Percentiles rank a stretch among this genome's conserved stretches.
phyloP scores from a whole-genome alignment of 129 eudicot species.

The Centaurea solstitialis region DNA sequence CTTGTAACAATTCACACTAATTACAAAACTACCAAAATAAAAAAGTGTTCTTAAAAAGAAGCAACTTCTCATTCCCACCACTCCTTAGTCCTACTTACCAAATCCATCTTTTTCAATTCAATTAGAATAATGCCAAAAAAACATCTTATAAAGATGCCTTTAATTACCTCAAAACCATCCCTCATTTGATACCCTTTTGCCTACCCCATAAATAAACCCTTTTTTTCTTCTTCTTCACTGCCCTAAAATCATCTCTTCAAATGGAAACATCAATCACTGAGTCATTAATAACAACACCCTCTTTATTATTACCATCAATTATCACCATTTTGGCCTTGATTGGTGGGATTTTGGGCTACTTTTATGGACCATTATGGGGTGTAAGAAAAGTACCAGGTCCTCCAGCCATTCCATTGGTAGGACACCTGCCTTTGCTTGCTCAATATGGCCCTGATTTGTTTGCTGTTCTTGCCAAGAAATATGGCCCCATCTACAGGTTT shows the following conservation, averaged over 20 bases:
- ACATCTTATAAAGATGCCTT: background rate
- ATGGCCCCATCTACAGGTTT: conserved; percentile 93
- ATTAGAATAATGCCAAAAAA: conserved; percentile 14
- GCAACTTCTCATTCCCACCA: background rate
- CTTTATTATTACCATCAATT: conserved; percentile 17
- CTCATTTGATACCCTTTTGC: conserved; percentile 16
- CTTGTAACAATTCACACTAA: background rate
- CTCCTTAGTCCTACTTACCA: background rate
- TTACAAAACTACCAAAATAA: background rate
- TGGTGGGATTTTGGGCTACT: conserved; percentile 46
- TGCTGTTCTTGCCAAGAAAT: conserved; percentile 67
- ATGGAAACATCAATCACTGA: conserved; percentile 27
- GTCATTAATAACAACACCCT: conserved; percentile 15
- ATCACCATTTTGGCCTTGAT: conserved; percentile 35
- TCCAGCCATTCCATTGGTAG: conserved; percentile 68
- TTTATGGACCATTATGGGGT: conserved; percentile 74
- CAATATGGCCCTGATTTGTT: conserved; percentile 80
- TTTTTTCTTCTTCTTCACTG: background rate
- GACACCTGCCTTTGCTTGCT: conserved; percentile 91
- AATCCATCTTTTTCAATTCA: conserved; percentile 5
- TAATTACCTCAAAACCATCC: background rate
- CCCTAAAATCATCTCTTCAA: conserved; percentile 14
- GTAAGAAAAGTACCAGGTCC: conserved; percentile 93
- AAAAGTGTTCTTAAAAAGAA: background rate
- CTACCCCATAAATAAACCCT: conserved; percentile 13